These are phyloP conservation scores for Prinsepia uniflora DNA, from an alignment of 306 rosid genomes.

Conservation along the genomic window DNA sequence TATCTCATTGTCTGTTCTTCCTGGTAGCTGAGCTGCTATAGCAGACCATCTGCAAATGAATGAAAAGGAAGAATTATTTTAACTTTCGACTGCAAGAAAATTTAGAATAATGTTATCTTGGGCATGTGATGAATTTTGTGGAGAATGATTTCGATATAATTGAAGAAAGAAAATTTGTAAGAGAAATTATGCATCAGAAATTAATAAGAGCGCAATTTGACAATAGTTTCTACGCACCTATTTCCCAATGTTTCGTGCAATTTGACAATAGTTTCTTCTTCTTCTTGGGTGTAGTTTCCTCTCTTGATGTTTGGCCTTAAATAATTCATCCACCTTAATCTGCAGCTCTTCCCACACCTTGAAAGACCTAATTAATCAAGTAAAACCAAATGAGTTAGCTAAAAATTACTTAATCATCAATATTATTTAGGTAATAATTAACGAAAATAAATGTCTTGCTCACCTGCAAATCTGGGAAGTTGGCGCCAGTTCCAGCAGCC, in stretches of 20 bases:
- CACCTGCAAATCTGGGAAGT: constrained; percentile 85
- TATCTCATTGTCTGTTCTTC: constrained; percentile 79
- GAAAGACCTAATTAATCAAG: constrained; percentile 32
- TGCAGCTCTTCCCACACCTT: constrained; percentile 75
- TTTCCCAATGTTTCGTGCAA: constrained; percentile 41
- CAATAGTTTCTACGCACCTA: constrained; percentile 46
- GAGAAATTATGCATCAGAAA: not conserved
- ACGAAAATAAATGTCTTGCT: not conserved
- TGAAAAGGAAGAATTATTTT: not conserved
- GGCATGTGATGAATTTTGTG: not conserved
- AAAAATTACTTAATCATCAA: not conserved
- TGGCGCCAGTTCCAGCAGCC: constrained; percentile 97
- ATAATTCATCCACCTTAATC: constrained; percentile 66
- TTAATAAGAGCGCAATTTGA: constrained; percentile 4
- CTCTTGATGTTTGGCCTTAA: constrained; percentile 53
- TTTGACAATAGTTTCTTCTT: constrained; percentile 48
- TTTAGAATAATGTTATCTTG: not conserved
- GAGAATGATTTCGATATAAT: no score
- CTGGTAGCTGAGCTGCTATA: constrained; percentile 57
- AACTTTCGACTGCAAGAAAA: not conserved
- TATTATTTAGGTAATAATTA: no score
- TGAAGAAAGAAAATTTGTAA: no score
- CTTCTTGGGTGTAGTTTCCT: constrained; percentile 51
- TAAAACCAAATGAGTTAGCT: not conserved
- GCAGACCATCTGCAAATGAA: constrained; percentile 53